phyloP scores from a whole-genome alignment of 495 filamentous ascomycete species.

The Paragyromitra xinjiangensis region DNA sequence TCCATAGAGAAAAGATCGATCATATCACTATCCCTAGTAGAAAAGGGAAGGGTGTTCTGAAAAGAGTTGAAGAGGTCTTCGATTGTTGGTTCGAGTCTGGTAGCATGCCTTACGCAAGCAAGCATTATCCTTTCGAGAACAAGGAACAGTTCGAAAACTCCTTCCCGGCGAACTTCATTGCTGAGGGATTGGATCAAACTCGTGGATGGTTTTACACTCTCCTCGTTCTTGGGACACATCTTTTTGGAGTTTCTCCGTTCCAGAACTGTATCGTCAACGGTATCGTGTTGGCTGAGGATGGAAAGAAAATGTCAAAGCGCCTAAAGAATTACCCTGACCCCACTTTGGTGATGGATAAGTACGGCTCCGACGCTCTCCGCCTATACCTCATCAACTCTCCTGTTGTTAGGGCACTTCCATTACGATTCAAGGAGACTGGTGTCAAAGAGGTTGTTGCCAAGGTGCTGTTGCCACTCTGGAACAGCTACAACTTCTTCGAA shows the following conservation, averaged over 20 bases:
- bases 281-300: conserved; percentile 93
- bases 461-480: conserved; percentile 94
- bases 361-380: conserved; percentile 92
- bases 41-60: conserved; percentile 83
- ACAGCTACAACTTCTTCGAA: conserved; percentile 97
- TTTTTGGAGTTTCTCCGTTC: conserved; percentile 90
- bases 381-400: conserved; percentile 98
- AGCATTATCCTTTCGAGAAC: conserved; percentile 96
- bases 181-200: conserved; percentile 93
- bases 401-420: conserved; percentile 89
- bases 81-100: conserved; percentile 88
- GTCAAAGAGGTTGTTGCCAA: conserved; percentile 97
- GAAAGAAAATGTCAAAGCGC: conserved; percentile 99
- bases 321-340: conserved; percentile 98
- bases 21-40: conserved; percentile 95
- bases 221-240: conserved; percentile 85
- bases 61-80: conserved; percentile 88
- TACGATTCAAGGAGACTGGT: conserved; percentile 89
- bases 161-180: conserved; percentile 97
- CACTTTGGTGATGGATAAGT: conserved; percentile 79
- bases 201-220: conserved; percentile 98
- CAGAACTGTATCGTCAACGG: conserved; percentile 98
- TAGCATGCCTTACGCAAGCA: conserved; percentile 94
- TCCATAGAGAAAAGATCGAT: conserved; percentile 95
- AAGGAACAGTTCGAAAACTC: conserved; percentile 79